Evolutionary conservation across 1,284 basidiomycete species (phyloP).

Genomic region (Gymnopus androsaceus): DNA sequence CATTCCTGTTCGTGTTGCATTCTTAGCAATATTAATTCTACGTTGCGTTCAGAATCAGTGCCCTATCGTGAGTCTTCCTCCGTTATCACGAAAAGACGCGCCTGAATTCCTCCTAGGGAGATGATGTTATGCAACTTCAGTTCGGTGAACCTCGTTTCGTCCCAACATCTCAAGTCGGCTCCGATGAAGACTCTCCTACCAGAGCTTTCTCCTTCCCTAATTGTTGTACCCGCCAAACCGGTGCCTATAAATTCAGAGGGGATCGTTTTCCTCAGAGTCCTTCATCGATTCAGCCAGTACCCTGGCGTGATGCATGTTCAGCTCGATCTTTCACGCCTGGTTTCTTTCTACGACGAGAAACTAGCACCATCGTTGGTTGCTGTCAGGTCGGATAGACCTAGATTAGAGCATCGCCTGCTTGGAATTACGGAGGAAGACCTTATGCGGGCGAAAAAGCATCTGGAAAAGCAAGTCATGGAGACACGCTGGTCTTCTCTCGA

Average conservation of each 20-base stretch:
- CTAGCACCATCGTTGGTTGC: constrained; percentile 37
- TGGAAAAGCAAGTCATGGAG: too few species aligned
- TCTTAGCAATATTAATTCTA: not conserved
- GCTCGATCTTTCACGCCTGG: constrained; percentile 41
- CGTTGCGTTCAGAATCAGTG: constrained; percentile 42
- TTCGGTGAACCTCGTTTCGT: too few species aligned
- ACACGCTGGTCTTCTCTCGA: too few species aligned
- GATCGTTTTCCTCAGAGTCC: too few species aligned
- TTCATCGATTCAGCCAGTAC: constrained; percentile 43
- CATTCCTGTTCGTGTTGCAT: not conserved
- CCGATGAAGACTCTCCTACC: constrained; percentile 27
- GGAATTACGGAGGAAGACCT: constrained; percentile 24
- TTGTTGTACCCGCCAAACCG: too few species aligned
- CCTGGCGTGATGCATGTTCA: constrained; percentile 47
- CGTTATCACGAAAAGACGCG: too few species aligned
- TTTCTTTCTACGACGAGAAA: constrained; percentile 46
- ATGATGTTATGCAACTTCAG: constrained; percentile 53
- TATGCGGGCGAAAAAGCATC: constrained; percentile 24
- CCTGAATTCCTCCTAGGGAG: constrained; percentile 39
- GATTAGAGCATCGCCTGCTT: constrained; percentile 35
- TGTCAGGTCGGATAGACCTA: constrained; percentile 20
- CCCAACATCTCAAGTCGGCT: constrained; percentile 41
- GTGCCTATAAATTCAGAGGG: constrained; percentile 36
- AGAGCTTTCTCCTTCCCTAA: too few species aligned
- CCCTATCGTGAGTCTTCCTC: constrained; percentile 50